Base-by-base conservation (phyloP, 345 rosid species). In the Populus alba region DNA sequence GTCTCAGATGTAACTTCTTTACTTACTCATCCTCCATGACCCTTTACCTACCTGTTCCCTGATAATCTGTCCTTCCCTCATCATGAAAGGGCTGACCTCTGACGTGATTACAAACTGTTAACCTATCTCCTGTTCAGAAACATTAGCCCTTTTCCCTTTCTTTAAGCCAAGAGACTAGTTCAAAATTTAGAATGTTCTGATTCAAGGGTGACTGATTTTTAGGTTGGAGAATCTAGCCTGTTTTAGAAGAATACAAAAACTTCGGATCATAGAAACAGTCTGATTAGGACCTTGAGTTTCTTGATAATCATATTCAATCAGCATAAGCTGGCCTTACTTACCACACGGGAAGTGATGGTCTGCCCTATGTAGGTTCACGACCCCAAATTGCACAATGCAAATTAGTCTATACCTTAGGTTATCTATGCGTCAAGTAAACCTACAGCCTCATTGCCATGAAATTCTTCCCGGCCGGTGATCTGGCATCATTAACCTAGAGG, bases 1-100 rank as follows among this genome's bases (percentile, higher is more conserved):
- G 39, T 38, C 39, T 77, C 74, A 69, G 73, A n/a, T 77, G 61
- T 37, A 66, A 78, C 69, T 72, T 53, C 75, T 17, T 23, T 39
- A 27, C 67, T 62, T 27, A 11, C 67, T 65, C 55, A 59, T 25
- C 16, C 29, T 70, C 68, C 29, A 31, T 25, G 17, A 10, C 73
- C 45, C 38, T 69, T 51, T 37, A 5, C 23, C 63, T 43, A 6
- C 15, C 45, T 6, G 22, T 0, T 27, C 6, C 41, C 43, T 27
- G 27, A 16, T 8, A 16, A 69, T 77, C 35, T 65, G 3, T n/a
- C 45, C 33, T 23, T n/a, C 29, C 23, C 4, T 37, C 68, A 35
- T 10, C 63, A 57, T 57, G 63, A n/a, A 57, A 9, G 72, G 65
- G 65, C 65, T 13, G 53, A 23, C 20, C 18, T 66, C 47, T 51